phyloP scores from a whole-genome alignment of 169 alveolate species.

The Plasmodium inui region DNA sequence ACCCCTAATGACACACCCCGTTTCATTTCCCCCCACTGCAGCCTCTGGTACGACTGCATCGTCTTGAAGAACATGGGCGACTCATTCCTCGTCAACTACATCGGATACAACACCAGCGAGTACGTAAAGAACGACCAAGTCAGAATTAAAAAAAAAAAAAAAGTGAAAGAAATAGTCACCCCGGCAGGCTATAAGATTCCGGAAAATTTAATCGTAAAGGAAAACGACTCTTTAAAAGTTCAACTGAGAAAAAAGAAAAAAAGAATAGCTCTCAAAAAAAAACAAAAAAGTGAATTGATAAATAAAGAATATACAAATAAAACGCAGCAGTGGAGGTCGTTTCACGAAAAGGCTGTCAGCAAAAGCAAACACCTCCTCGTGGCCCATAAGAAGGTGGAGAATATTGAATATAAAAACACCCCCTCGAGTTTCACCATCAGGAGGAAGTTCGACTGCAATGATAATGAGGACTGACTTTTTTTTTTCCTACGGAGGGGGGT shows the following conservation, averaged over 20 bases:
- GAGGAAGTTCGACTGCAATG: slow-evolving; percentile 57
- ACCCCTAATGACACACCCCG: background rate
- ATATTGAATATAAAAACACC: slow-evolving; percentile 41
- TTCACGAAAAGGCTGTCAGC: slow-evolving; percentile 81
- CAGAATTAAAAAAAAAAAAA: slow-evolving; percentile 60
- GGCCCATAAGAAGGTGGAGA: slow-evolving; percentile 52
- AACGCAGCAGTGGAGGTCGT: slow-evolving; percentile 83
- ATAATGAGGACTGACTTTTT: slow-evolving; percentile 32
- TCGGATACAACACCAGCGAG: slow-evolving; percentile 84
- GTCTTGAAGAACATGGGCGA: slow-evolving; percentile 79
- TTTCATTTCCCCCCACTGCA: background rate
- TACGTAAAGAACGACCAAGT: slow-evolving; percentile 81
- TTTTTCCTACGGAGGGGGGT: background rate
- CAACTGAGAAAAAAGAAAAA: slow-evolving; percentile 82
- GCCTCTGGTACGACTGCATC: slow-evolving; percentile 85
- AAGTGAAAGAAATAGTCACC: slow-evolving; percentile 81
- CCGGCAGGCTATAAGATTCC: slow-evolving; percentile 87
- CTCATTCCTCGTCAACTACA: slow-evolving; percentile 81
- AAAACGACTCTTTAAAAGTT: slow-evolving; percentile 81
- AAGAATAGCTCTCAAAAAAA: slow-evolving; percentile 82
- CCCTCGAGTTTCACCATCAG: slow-evolving; percentile 25
- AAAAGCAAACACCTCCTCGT: slow-evolving; percentile 57
- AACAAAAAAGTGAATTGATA: slow-evolving; percentile 81
- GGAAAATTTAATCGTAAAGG: slow-evolving; percentile 82
- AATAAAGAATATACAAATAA: slow-evolving; percentile 79